Conservation (phyloP, 768 basidiomycete genomes). For the Boletales sp. region DNA sequence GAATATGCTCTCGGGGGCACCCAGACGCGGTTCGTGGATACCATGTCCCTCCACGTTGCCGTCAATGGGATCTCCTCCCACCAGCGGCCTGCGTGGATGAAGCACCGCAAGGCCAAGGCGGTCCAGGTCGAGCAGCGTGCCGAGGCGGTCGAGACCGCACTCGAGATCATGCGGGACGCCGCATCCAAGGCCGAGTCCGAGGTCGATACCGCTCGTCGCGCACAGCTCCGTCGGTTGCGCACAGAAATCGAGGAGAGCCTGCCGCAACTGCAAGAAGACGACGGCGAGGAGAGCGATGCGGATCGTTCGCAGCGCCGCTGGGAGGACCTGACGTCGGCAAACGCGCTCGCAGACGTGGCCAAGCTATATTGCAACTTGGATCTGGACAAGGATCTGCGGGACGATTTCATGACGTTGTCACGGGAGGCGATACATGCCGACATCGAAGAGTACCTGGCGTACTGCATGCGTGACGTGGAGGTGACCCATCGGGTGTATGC, state of each 20-base stretch:
- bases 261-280: constrained; percentile 32
- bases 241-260: constrained; percentile 40
- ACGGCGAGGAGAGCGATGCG: constrained; percentile 38
- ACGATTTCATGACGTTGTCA: constrained; percentile 68
- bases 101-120: constrained; percentile 70
- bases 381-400: constrained; percentile 74
- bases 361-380: constrained; percentile 81
- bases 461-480: constrained; percentile 82
- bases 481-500: constrained; percentile 81
- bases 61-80: constrained; percentile 92
- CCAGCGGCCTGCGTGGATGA: constrained; percentile 91
- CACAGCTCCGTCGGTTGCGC: constrained; percentile 38
- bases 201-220: constrained; percentile 33
- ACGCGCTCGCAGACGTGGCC: constrained; percentile 90
- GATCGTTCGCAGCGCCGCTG: constrained; percentile 60
- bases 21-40: constrained; percentile 83
- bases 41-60: constrained; percentile 92
- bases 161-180: constrained; percentile 46
- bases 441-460: constrained; percentile 71
- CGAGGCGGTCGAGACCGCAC: constrained; percentile 63
- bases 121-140: constrained; percentile 50
- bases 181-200: constrained; percentile 37
- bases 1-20: constrained; percentile 75
- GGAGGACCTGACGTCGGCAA: constrained; percentile 91
- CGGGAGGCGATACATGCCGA: constrained; percentile 62